Base-by-base conservation (phyloP, 129 eudicot genomes). In the Artemisia annua region DNA sequence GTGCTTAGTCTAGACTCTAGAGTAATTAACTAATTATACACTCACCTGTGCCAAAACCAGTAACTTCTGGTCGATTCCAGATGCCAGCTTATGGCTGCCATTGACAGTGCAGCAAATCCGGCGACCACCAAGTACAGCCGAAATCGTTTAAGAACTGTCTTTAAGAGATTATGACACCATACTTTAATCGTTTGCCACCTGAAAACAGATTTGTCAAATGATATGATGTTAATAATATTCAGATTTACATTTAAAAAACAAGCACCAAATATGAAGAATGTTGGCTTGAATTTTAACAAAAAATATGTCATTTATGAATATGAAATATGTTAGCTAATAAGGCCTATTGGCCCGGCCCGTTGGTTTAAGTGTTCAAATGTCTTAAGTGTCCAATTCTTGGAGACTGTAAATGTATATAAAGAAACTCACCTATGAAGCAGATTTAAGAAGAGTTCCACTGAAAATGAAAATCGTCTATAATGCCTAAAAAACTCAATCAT, bases 11-110 rank as follows among this genome's bases (percentile, higher is more conserved):
- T 5, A 74, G 9, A 76, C n/a, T n/a, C n/a, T n/a, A n/a, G n/a
- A 14, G 51, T 67, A 76, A 3, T 72, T 19, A 8, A 14, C 39
- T 67, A 76, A 3, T 72, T 19, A 8, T 56, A 32, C 63, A 64
- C 75, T 66, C 69, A 94, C 98, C 98, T 94, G 83, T 94, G 98
- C 98, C 98, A 94, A 76, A 94, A 84, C 98, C 98, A 94, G 81
- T 94, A 94, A 82, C 71, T 94, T 65, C 71, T 77, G 48, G 86
- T 86, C 17, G 87, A 86, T 83, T 94, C 98, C 49, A 94, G 75
- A 70, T 50, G 71, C 97, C 96, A 86, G 85, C 97, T 90, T 49
- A 85, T 69, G 18, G 85, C 96, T 64, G 98, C 98, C 92, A 94
- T 79, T 48, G 92, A 81, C 68, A 88, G 79, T 16, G 89, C 88